Conservation (phyloP, 2,329 filamentous ascomycete species). For the Microsporum audouinii region DNA sequence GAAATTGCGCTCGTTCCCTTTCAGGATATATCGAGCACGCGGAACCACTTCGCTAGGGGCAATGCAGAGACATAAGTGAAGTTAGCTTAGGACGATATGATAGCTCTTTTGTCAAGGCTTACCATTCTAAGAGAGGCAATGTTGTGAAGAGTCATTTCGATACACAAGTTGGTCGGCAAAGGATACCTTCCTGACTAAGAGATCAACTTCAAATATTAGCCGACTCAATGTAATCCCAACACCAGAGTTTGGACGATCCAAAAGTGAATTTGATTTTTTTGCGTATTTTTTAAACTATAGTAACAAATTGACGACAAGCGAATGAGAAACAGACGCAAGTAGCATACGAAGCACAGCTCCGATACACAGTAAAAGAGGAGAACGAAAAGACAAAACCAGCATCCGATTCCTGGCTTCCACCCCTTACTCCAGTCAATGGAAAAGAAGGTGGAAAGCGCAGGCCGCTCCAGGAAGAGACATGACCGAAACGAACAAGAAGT, state of each 20-base stretch:
- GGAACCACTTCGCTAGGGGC: too few relatives aligned
- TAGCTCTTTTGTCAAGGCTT: too few relatives aligned
- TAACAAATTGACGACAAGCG: slow-evolving; percentile 7
- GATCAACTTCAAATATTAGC: background rate
- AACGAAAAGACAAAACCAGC: slow-evolving; percentile 28
- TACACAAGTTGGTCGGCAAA: background rate
- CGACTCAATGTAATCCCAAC: background rate
- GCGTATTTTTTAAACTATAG: background rate
- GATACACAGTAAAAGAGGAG: slow-evolving; percentile 18
- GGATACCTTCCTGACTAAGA: background rate
- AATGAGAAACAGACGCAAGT: slow-evolving; percentile 3
- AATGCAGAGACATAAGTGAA: too few relatives aligned
- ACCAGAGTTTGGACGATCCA: background rate
- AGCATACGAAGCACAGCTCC: slow-evolving; percentile 31
- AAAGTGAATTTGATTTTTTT: background rate
- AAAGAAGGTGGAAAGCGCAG: slow-evolving; percentile 13
- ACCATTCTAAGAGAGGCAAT: too few relatives aligned
- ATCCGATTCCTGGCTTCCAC: slow-evolving; percentile 38
- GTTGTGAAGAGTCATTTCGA: too few relatives aligned
- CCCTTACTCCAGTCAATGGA: slow-evolving; percentile 21
- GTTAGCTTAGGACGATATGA: too few relatives aligned
- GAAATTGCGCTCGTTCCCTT: too few relatives aligned
- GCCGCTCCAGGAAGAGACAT: slow-evolving; percentile 26
- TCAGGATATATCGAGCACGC: too few relatives aligned
- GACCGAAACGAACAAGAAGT: slow-evolving; percentile 6